Evolutionary conservation across 1,139 yeast genomes (phyloP), one percentile per base, ranked within the genome.

Genomic region (Blastobotrys petasosporus): DNA sequence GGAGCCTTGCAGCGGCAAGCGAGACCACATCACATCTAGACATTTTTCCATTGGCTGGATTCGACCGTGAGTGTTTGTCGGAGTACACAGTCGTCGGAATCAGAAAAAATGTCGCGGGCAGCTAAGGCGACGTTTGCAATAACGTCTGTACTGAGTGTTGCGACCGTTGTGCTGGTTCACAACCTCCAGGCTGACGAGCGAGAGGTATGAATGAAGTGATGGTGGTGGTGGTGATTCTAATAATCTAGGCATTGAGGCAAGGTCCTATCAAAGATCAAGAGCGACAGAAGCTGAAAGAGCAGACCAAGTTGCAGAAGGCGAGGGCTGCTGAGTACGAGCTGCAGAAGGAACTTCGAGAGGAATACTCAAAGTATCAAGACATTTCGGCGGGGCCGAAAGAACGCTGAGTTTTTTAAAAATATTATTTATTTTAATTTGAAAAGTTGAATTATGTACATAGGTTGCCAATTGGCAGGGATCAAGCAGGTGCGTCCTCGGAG

Each of bases 261-360:
- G 94, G 94, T 1, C 94, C 94, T 8, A 77, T 83, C 59, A 81
- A 80, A 57, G 94, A 85, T 60, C 85, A 86, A 10, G 79, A 74
- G 52, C 68, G 92, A 49, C 74, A 76, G 60, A 47, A 51, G 29
- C 65, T 62, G 46, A 48, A 54, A 3, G 52, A 48, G 40, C 52
- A 59, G 33, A 60, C 70, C 53, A 52, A 68, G 50, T 69, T 70
- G 55, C 77, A 74, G 53, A 59, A 61, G 52, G 76, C 76, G 45
- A 85, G 92, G 59, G 75, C 77, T 46, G 69, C 74, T 40, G 97
- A 88, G 56, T 94, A 88, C 63, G 80, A 77, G 51, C 75, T 80
- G 51, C 97, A 88, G 63, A 76, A 77, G 60, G 75, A 76, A 57
- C 74, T 87, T 57, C 73, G 79, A 52, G 76, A 77, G 51, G 74